Conservation (phyloP, 2,329 filamentous ascomycete genomes). For the Elsinoe arachidis region DNA sequence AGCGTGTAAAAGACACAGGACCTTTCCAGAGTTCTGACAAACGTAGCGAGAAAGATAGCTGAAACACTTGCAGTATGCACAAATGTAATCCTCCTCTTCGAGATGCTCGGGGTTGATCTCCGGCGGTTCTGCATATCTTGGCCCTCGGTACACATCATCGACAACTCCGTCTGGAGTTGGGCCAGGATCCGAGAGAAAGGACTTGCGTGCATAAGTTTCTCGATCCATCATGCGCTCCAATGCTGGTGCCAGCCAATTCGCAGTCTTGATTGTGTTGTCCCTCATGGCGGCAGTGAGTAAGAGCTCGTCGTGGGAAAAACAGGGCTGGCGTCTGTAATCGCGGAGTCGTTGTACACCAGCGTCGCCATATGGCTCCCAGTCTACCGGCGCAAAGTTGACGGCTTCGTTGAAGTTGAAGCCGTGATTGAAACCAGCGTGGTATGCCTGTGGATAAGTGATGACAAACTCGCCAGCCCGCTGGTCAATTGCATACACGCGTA, state of each 20-base stretch:
- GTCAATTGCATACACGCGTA: conserved; percentile 89
- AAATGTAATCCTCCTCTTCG: conserved; percentile 87
- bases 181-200: conserved; percentile 51
- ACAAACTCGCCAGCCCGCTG: conserved; percentile 94
- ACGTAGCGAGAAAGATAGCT: conserved; percentile 84
- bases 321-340: conserved; percentile 81
- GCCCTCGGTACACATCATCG: conserved; percentile 24
- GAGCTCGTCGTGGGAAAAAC: conserved; percentile 94
- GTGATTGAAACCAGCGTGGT: conserved; percentile 97
- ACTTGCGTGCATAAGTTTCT: conserved; percentile 59
- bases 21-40: conserved; percentile 72
- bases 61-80: conserved; percentile 84
- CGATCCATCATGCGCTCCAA: conserved; percentile 67
- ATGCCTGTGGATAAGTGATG: conserved; percentile 92
- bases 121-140: conserved; percentile 40
- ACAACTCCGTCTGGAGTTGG: conserved; percentile 35
- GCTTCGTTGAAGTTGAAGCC: conserved; percentile 98
- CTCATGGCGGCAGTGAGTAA: conserved; percentile 80
- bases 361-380: conserved; percentile 91
- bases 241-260: conserved; percentile 89
- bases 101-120: conserved; percentile 51
- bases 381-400: conserved; percentile 89
- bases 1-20: conserved; percentile 74
- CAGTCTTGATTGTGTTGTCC: conserved; percentile 74
- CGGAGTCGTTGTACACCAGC: conserved; percentile 78